Evolutionary conservation across 192 early-diverging fungal species (phyloP).

Genomic region (Podila epigama): DNA sequence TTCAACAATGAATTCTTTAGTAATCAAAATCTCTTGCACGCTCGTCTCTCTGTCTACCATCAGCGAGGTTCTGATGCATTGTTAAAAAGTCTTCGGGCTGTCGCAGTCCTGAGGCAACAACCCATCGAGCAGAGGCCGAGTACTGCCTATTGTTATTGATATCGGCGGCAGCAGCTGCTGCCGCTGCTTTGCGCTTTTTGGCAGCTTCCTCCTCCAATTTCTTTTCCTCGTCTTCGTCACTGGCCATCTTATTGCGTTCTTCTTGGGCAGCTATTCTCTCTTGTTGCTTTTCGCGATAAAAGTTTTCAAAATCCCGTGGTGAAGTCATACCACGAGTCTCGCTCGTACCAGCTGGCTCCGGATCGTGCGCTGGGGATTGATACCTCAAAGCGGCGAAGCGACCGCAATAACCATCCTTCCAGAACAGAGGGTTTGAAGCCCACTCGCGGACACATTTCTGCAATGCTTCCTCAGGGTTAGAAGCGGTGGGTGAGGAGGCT

Average conservation of each 20-base stretch:
- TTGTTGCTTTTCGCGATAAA: constrained; percentile 18
- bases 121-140: constrained; percentile 19
- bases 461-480: constrained; percentile 25
- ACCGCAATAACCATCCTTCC: constrained; percentile 43
- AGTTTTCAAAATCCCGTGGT: constrained; percentile 25
- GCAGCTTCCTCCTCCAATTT: background rate
- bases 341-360: background rate
- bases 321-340: constrained; percentile 3
- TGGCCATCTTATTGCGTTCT: background rate
- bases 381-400: constrained; percentile 25
- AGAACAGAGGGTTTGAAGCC: constrained; percentile 31
- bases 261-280: constrained; percentile 9
- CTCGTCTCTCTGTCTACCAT: background rate
- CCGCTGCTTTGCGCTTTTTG: background rate
- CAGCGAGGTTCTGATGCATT: constrained; percentile 18
- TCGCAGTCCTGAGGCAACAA: constrained; percentile 29
- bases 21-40: background rate
- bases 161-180: background rate
- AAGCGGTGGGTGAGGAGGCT: background rate
- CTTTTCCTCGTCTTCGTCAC: background rate
- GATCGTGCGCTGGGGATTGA: background rate
- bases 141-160: background rate
- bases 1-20: background rate
- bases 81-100: constrained; percentile 29
- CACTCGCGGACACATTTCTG: constrained; percentile 25